Conservation (phyloP, 2,329 filamentous ascomycete species). For the Talaromyces sp. region DNA sequence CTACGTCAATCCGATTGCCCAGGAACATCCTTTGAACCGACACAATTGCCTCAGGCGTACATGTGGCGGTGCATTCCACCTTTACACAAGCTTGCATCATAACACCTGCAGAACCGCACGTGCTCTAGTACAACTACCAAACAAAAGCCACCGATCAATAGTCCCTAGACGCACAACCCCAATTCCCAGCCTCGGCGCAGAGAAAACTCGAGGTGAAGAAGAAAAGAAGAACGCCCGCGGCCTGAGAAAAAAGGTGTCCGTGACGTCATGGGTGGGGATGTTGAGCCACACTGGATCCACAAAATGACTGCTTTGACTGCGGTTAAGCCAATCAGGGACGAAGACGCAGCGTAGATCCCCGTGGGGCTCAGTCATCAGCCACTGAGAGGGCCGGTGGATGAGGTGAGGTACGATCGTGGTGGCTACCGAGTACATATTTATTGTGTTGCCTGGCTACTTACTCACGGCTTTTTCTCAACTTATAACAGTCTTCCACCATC, state of each 20-base stretch:
- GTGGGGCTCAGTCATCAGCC: not conserved
- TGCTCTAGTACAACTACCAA: not conserved
- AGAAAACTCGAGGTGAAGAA: constrained; percentile 1
- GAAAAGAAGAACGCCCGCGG: too few relatives aligned
- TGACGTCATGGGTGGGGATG: not conserved
- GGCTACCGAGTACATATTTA: not conserved
- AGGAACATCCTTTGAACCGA: not conserved
- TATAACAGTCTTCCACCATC: not conserved
- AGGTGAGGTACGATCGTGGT: not conserved
- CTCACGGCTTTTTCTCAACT: not conserved
- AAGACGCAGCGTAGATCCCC: not conserved
- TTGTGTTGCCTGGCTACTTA: constrained; percentile 1
- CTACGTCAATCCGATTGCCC: too few relatives aligned
- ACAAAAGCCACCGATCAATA: not conserved
- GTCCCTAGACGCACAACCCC: not conserved
- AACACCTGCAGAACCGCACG: not conserved
- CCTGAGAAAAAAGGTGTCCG: not conserved
- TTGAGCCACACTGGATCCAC: not conserved
- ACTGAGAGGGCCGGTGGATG: not conserved
- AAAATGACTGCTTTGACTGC: not conserved
- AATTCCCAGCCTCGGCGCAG: not conserved
- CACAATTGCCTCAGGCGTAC: not conserved
- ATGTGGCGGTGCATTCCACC: not conserved
- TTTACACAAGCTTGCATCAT: not conserved
- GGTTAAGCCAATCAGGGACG: not conserved